These are phyloP conservation scores for Fusarium sublunatum DNA, from an alignment of 2,329 filamentous ascomycete species.

Conservation along the genomic window DNA sequence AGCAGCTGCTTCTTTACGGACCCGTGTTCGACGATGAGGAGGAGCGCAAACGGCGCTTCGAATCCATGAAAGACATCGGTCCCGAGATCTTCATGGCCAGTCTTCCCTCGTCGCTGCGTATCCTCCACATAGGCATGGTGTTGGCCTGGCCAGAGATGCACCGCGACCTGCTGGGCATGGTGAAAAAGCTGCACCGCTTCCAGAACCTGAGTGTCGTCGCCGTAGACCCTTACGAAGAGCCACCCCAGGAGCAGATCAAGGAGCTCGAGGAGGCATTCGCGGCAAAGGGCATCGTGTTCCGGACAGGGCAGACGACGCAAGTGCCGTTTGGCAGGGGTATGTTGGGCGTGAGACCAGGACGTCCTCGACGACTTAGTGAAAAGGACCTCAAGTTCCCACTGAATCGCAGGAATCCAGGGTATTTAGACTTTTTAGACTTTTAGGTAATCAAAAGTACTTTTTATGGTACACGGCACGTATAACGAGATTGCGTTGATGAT, in stretches of 20 bases:
- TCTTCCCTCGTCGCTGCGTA: conserved; percentile 38
- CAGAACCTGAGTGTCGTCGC: conserved; percentile 41
- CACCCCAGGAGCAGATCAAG: conserved; percentile 30
- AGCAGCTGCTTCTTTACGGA: conserved; percentile 45
- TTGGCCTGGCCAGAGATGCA: conserved; percentile 45
- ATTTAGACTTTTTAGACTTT: conserved; percentile 28
- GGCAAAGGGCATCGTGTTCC: conserved; percentile 33
- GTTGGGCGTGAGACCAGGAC: conserved; percentile 43
- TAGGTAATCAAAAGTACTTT: conserved; percentile 2
- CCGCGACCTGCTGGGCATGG: conserved; percentile 41
- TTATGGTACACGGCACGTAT: conserved; percentile 5
- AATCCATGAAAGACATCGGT: conserved; percentile 28
- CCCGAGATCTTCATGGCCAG: conserved; percentile 45
- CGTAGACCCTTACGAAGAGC: conserved; percentile 42
- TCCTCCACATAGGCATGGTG: conserved; percentile 45
- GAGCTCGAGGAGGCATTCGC: conserved; percentile 37
- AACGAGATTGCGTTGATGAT: not conserved
- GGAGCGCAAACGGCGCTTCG: conserved; percentile 33
- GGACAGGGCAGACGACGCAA: conserved; percentile 42
- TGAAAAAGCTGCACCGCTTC: conserved; percentile 39
- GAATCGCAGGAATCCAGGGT: conserved; percentile 24
- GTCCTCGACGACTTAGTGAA: conserved; percentile 26
- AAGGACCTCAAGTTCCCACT: conserved; percentile 40
- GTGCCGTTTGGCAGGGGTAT: conserved; percentile 44
- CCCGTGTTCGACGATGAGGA: conserved; percentile 43